A percentile compares a stretch with the other conserved stretches of the same genome.
Evolutionary conservation across 805 yeast genomes (phyloP).

Genomic region (Starmerella geochares): DNA sequence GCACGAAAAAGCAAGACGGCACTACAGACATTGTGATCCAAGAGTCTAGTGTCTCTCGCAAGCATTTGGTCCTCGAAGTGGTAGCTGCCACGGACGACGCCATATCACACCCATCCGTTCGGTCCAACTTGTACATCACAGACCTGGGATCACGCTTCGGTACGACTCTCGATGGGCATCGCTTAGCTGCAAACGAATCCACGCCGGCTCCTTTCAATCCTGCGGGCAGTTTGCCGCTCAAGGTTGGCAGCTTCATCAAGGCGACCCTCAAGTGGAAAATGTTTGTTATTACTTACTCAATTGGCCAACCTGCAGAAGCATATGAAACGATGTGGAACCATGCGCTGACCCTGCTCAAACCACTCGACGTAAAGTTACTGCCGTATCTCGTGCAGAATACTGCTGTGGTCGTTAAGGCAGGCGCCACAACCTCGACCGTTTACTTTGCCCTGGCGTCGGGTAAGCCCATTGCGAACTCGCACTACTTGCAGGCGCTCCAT

Average conservation of each 20-base stretch:
- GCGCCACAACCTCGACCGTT: constrained; percentile 27
- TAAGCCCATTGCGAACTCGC: constrained; percentile 29
- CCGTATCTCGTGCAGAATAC: constrained; percentile 25
- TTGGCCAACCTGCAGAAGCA: constrained; percentile 20
- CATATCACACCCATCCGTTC: constrained; percentile 18
- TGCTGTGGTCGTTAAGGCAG: constrained; percentile 26
- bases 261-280: constrained; percentile 26
- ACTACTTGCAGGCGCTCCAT: constrained; percentile 24
- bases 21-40: constrained; percentile 16
- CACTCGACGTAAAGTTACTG: constrained; percentile 29
- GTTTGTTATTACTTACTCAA: constrained; percentile 25
- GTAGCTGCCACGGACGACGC: constrained; percentile 11
- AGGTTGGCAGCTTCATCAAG: constrained; percentile 24
- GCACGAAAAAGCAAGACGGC: constrained; percentile 1
- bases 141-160: constrained; percentile 29
- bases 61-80: constrained; percentile 24
- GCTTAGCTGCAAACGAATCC: background rate
- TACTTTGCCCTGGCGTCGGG: constrained; percentile 31
- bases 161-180: constrained; percentile 16
- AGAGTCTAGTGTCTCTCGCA: constrained; percentile 27
- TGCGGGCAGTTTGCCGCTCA: constrained; percentile 9
- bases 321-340: constrained; percentile 18
- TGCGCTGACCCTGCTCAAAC: constrained; percentile 20
- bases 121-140: constrained; percentile 18
- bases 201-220: background rate